Percentiles rank a stretch among this genome's conserved stretches.
These are phyloP conservation scores for Keithomyces neogunnii DNA, from an alignment of 2,329 filamentous ascomycete species.

Conservation along the genomic window DNA sequence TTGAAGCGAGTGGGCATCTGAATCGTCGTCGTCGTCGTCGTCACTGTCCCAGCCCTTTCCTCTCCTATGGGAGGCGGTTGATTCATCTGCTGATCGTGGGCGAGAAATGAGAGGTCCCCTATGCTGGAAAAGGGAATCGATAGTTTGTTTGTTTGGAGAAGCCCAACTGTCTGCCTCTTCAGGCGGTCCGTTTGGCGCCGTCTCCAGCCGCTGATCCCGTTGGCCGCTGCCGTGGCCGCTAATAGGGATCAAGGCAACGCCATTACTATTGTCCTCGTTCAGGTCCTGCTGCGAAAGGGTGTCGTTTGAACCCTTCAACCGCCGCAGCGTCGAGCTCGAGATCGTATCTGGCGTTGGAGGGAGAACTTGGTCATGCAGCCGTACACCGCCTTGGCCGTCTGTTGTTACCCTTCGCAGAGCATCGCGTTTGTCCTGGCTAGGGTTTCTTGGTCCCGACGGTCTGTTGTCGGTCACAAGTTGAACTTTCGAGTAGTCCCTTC, in stretches of 20 bases:
- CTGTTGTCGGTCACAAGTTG: conserved; percentile 12
- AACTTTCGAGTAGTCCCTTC: conserved; percentile 12
- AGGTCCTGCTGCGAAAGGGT: conserved; percentile 26
- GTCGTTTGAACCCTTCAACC: conserved; percentile 43
- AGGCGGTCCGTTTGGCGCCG: not conserved
- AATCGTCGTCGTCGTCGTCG: conserved; percentile 28
- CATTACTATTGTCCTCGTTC: conserved; percentile 23
- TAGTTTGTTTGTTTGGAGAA: not conserved
- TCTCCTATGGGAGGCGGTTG: conserved; percentile 30
- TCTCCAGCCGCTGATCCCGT: not conserved
- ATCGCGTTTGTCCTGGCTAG: conserved; percentile 39
- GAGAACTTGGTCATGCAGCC: conserved; percentile 33
- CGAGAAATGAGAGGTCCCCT: conserved; percentile 22
- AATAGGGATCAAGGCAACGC: conserved; percentile 20
- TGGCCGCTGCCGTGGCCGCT: conserved; percentile 9
- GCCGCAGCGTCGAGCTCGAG: conserved; percentile 44
- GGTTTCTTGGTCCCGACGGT: conserved; percentile 15
- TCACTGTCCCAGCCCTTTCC: conserved; percentile 37
- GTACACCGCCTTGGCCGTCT: conserved; percentile 31
- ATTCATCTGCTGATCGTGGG: conserved; percentile 39
- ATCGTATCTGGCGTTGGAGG: conserved; percentile 54
- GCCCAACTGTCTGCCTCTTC: conserved; percentile 5
- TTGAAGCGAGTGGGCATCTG: conserved; percentile 32
- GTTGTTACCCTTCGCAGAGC: conserved; percentile 40
- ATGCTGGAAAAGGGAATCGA: conserved; percentile 11